Percentiles rank a stretch among this genome's conserved stretches.
Conservation (phyloP, 2,329 filamentous ascomycete genomes). For the Monilinia polystroma region DNA sequence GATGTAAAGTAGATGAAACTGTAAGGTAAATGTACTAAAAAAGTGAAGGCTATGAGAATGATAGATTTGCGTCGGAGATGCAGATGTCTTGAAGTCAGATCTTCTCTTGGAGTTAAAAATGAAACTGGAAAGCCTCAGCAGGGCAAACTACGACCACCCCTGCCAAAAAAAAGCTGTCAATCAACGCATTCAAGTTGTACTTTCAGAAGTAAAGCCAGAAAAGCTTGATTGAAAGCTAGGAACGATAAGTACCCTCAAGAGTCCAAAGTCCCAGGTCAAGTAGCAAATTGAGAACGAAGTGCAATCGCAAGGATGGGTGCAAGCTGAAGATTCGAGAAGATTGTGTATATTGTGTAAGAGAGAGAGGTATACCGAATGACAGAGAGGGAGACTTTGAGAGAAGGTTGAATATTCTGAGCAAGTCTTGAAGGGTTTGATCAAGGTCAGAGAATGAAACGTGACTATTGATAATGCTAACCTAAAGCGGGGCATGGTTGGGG, state of each 20-base stretch:
- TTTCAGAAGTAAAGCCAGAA: background rate
- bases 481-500: background rate
- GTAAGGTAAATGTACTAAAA: background rate
- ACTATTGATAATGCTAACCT: too few species aligned
- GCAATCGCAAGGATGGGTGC: background rate
- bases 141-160: background rate
- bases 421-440: too few species aligned
- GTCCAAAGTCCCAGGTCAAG: background rate
- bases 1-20: background rate
- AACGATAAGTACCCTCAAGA: background rate
- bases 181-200: too few species aligned
- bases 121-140: background rate
- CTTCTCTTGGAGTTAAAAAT: background rate
- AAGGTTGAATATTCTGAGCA: background rate
- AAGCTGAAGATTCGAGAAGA: background rate
- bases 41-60: background rate
- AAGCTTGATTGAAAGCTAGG: background rate
- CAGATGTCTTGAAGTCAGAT: too few species aligned
- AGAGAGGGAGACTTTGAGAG: background rate
- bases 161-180: background rate
- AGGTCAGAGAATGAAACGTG: too few species aligned
- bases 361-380: background rate
- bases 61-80: background rate
- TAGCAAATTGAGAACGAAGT: background rate
- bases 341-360: background rate